Evolutionary conservation across 2,329 filamentous ascomycete genomes (phyloP), one percentile per base, ranked within the genome.

Genomic region (Diaporthe sp.): DNA sequence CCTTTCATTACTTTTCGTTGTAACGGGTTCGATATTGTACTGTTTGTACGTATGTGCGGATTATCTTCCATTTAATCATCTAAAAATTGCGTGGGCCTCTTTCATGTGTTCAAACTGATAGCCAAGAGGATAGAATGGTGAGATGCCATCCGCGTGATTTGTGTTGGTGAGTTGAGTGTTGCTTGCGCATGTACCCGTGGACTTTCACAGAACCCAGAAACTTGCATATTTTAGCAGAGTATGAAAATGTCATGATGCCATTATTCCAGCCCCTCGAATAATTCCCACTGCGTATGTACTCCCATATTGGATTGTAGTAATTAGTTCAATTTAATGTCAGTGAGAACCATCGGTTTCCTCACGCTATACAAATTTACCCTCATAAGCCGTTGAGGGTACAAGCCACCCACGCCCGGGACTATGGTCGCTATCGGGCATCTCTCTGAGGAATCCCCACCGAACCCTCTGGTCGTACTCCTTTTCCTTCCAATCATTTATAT

Each of bases 401-500:
- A 61, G 57, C 22, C 19, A n/a, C 57, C 34, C 57, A 4, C 57
- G 57, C 2, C 34, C 57, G 2, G 57, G 57, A 17, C 57, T 61
- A 17, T 42, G 10, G 12, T 61, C 57, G 57, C 6, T 61, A 34
- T 61, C 4, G 13, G 57, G 57, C 22, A 61, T 6, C 34, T 61
- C 57, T 3, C 25, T 61, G 12, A 61, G 57, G 37, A 61, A 61
- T 61, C 57, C 34, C 57, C 57, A 61, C 22, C 34, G n/a, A 15
- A n/a, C 22, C 34, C 6, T 39, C 15, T 25, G 22, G 7, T 39
- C 57, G 22, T 61, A 61, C 3, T 42, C 7, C 5, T 61, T 39
- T 2, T 61, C 57, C n/a, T 42, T 61, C 57, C 57, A 61, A 25
- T 61, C 57, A 10, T 61, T 61, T 17, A 61, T 61, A 4, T 61